These are phyloP conservation scores for Immersiporthe knoxdaviesiana DNA, from an alignment of 2,329 filamentous ascomycete genomes.

Conservation along the genomic window DNA sequence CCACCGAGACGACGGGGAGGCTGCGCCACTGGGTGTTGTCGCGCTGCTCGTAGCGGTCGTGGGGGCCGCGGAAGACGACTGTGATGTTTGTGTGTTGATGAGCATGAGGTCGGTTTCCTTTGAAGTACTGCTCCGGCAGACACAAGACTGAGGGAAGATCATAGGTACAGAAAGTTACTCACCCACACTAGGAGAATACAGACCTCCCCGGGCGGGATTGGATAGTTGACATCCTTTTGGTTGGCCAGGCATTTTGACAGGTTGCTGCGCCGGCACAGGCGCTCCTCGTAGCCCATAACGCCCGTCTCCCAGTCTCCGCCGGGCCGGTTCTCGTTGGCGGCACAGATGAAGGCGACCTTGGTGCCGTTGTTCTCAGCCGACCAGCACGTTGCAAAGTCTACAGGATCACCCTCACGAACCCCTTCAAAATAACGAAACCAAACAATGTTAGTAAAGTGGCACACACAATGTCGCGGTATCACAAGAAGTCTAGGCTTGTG, in stretches of 20 bases:
- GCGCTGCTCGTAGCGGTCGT: conserved; percentile 65
- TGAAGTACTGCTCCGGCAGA: background rate
- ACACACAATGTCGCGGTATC: conserved; percentile 24
- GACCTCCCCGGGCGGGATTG: conserved; percentile 70
- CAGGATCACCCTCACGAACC: conserved; percentile 61
- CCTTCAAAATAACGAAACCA: conserved; percentile 39
- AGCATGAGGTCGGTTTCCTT: background rate
- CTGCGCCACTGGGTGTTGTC: conserved; percentile 55
- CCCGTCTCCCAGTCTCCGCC: conserved; percentile 79
- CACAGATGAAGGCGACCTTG: conserved; percentile 68
- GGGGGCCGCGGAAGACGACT: conserved; percentile 74
- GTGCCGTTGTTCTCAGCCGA: conserved; percentile 43
- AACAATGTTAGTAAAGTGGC: conserved; percentile 16
- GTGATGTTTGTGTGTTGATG: background rate
- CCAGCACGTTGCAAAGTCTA: conserved; percentile 64
- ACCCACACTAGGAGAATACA: conserved; percentile 71
- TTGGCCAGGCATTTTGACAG: conserved; percentile 69
- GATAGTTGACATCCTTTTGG: conserved; percentile 66
- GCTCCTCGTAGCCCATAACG: conserved; percentile 68
- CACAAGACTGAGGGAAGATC: background rate
- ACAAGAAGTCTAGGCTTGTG: conserved; percentile 29
- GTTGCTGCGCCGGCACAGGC: conserved; percentile 74
- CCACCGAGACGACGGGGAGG: conserved; percentile 74
- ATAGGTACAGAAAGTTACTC: conserved; percentile 35
- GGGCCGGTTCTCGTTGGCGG: conserved; percentile 74